phyloP scores from a whole-genome alignment of 2,329 filamentous ascomycete genomes.

The Cercospora brassicicola region DNA sequence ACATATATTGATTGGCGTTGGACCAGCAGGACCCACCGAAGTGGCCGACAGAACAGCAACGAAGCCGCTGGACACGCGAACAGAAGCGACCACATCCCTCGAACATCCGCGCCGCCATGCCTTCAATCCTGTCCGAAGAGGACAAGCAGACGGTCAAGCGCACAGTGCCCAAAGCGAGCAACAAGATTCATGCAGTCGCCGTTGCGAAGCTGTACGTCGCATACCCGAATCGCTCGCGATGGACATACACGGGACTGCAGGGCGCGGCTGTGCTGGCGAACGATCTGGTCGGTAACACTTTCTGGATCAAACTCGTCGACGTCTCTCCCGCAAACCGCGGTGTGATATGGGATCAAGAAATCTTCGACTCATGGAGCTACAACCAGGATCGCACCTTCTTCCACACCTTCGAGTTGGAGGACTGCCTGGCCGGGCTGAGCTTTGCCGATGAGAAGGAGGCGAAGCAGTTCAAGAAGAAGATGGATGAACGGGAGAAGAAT shows the following conservation, averaged over 20 bases:
- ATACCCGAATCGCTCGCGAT: conserved; percentile 79
- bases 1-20: not conserved
- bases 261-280: conserved; percentile 89
- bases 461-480: conserved; percentile 94
- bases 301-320: conserved; percentile 97
- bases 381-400: conserved; percentile 98
- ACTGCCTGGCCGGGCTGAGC: conserved; percentile 84
- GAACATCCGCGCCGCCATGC: conserved; percentile 24
- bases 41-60: not conserved
- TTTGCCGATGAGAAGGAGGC: conserved; percentile 98
- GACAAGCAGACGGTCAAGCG: conserved; percentile 97
- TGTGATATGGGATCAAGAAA: conserved; percentile 95
- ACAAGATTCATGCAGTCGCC: conserved; percentile 96
- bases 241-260: conserved; percentile 91
- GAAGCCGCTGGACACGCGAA: not conserved
- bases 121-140: conserved; percentile 73
- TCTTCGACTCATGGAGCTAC: conserved; percentile 92
- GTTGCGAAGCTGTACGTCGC: conserved; percentile 92
- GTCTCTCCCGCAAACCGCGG: conserved; percentile 81
- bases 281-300: conserved; percentile 90
- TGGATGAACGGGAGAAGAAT: conserved; percentile 55
- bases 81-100: not conserved
- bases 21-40: not conserved
- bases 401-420: conserved; percentile 93
- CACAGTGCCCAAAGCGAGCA: conserved; percentile 85